Evolutionary conservation across 208 protist species (phyloP), one percentile per base, ranked within the genome.

Genomic region (Leishmania amazonensis): DNA sequence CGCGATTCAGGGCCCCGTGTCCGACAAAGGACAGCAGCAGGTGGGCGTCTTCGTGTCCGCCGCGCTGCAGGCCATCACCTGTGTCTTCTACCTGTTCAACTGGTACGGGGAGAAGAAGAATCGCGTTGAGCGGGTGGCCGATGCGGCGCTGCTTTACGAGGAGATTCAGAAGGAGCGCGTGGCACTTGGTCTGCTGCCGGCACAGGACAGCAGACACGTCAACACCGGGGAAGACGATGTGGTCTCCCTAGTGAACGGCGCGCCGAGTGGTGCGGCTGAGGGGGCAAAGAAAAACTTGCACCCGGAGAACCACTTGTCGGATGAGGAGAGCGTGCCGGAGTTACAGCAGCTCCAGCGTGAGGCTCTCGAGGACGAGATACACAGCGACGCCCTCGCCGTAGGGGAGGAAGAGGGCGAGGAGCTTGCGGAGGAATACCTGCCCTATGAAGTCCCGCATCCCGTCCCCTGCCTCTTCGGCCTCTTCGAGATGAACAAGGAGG

Each of bases 41-140:
- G 76, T 94, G 40, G 85, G 85, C 57, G 83, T 91, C 15, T 91
- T 85, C 76, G 75, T 96, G 42, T 85, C 90, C 19, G 91, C 86
- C 28, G 86, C 75, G 19, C 74, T 92, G 71, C 89, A 94, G 84
- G 74, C 91, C 35, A 42, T 94, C 70, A 89, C 88, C 2, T 57
- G 72, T 31, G 21, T 91, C 49, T 84, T 94, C 80, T 91, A 86
- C 72, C 58, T 91, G 19, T 88, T 89, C 64, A 96, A 96, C 80
- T 90, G 84, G 88, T 91, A 91, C 75, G 90, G 83, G 38, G 93
- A 96, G 90, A 49, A 79, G 38, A 83, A 42, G 67, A 93, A 96
- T 84, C 76, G 77, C 38, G 84, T 85, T 60, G 89, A 94, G 62
- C 91, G 89, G 73, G 40, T 53, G 40, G 82, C 89, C 49, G 90